phyloP scores from a whole-genome alignment of 1,284 basidiomycete species.

The Cerioporus squamosus region DNA sequence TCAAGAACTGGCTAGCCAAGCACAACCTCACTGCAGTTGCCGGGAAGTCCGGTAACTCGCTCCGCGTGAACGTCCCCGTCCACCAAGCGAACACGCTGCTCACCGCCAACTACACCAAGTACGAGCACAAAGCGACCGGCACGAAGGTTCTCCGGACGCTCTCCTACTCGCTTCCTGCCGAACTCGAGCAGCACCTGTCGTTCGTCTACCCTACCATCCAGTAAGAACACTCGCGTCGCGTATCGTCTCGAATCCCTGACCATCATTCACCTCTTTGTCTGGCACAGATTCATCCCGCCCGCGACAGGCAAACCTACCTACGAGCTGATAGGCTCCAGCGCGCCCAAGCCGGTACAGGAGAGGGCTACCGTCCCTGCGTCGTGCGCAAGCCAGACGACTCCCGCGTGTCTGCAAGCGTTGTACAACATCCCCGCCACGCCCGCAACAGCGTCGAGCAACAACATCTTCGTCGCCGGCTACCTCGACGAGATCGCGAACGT shows the following conservation, averaged over 20 bases:
- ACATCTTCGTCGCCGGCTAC: slow-evolving; percentile 58
- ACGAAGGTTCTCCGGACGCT: slow-evolving; percentile 37
- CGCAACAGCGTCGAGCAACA: slow-evolving; percentile 44
- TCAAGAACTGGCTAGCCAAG: slow-evolving; percentile 38
- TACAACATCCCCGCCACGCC: slow-evolving; percentile 56
- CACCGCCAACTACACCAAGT: slow-evolving; percentile 38
- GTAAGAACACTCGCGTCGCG: slow-evolving; percentile 5
- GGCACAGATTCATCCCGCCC: neutral
- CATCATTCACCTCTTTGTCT: neutral
- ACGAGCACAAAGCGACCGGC: slow-evolving; percentile 37
- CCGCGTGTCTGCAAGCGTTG: slow-evolving; percentile 53
- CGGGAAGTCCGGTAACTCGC: slow-evolving; percentile 16
- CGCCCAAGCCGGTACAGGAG: slow-evolving; percentile 3
- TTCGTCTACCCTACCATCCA: slow-evolving; percentile 43
- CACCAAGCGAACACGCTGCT: slow-evolving; percentile 41
- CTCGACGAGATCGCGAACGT: slow-evolving; percentile 53
- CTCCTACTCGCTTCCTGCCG: slow-evolving; percentile 41
- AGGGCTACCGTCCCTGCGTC: slow-evolving; percentile 11
- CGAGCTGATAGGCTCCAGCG: neutral
- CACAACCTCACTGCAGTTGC: slow-evolving; percentile 34
- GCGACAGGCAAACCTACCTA: neutral
- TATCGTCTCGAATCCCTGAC: too few species aligned
- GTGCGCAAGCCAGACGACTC: slow-evolving; percentile 45
- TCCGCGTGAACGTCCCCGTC: slow-evolving; percentile 22
- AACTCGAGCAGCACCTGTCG: slow-evolving; percentile 37